A percentile compares a stretch with the other conserved stretches of the same genome.
Evolutionary conservation across 2,329 filamentous ascomycete species (phyloP).

Genomic region (Coniella lustricola): DNA sequence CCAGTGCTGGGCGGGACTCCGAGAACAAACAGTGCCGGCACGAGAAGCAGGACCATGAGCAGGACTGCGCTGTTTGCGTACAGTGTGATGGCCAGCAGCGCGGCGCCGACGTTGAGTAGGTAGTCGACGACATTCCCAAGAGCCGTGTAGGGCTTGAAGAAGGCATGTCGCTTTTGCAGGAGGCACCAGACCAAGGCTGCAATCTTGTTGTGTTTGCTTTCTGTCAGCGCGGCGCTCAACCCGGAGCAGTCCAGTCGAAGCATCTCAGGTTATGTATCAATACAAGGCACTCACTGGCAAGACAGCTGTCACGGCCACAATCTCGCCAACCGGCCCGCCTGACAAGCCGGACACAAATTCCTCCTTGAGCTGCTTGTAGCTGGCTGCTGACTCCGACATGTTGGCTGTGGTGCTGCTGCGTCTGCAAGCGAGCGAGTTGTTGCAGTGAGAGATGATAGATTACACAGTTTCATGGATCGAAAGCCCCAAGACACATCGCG

Average conservation of each 20-base stretch:
- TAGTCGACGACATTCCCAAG: conserved; percentile 72
- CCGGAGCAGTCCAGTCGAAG: neutral
- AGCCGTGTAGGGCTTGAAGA: conserved; percentile 70
- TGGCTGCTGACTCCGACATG: conserved; percentile 35
- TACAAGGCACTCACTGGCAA: conserved; percentile 60
- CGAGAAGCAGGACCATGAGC: conserved; percentile 65
- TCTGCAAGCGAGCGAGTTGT: neutral
- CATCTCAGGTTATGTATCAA: conserved; percentile 1
- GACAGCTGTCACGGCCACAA: conserved; percentile 78
- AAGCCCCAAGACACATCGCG: conserved; percentile 6
- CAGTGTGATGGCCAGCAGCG: conserved; percentile 78
- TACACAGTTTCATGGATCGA: neutral
- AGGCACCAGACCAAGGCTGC: conserved; percentile 82
- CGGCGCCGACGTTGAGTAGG: conserved; percentile 73
- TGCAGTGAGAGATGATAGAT: conserved; percentile 1
- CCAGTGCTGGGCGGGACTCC: conserved; percentile 39
- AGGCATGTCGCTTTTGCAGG: conserved; percentile 73
- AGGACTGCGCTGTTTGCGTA: conserved; percentile 71
- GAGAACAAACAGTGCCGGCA: conserved; percentile 61
- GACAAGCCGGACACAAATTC: conserved; percentile 89
- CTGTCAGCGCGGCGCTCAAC: neutral
- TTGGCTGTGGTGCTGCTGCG: conserved; percentile 1
- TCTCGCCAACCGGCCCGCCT: conserved; percentile 76
- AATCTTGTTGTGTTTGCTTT: conserved; percentile 47
- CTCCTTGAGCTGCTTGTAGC: conserved; percentile 89